These are phyloP conservation scores for Croton laevigatus DNA, from an alignment of 441 rosid species.

Conservation along the genomic window DNA sequence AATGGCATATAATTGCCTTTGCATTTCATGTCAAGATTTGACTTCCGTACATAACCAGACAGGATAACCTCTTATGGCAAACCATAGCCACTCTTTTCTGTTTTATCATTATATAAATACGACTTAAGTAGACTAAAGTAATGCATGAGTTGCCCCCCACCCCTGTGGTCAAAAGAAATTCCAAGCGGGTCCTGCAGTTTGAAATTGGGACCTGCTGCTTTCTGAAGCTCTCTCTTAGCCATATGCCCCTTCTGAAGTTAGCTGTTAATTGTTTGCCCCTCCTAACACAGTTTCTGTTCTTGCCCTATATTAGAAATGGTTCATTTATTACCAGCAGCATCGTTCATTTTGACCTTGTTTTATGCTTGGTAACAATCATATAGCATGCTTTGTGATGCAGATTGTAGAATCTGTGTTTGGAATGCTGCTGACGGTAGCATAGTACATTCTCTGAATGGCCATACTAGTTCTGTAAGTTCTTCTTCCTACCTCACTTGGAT, in stretches of 20 bases:
- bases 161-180: too few relatives aligned
- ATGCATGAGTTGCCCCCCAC: not conserved
- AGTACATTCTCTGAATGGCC: conserved; percentile 98
- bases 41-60: not conserved
- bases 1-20: not conserved
- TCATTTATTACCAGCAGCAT: not conserved
- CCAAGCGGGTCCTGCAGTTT: too few relatives aligned
- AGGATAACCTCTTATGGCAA: not conserved
- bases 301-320: not conserved
- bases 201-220: too few relatives aligned
- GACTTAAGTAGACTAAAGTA: not conserved
- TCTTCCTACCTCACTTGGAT: not conserved
- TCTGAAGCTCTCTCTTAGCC: too few relatives aligned
- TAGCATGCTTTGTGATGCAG: conserved; percentile 41
- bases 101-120: not conserved
- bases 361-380: conserved; percentile 9
- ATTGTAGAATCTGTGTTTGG: conserved; percentile 99
- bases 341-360: not conserved
- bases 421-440: conserved; percentile 97
- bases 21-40: not conserved
- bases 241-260: too few relatives aligned
- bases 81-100: not conserved
- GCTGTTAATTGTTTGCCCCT: too few relatives aligned
- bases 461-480: conserved; percentile 84
- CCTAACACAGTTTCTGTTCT: too few relatives aligned